Conservation (phyloP, 2,329 filamentous ascomycete genomes). For the Cercospora beticola region DNA sequence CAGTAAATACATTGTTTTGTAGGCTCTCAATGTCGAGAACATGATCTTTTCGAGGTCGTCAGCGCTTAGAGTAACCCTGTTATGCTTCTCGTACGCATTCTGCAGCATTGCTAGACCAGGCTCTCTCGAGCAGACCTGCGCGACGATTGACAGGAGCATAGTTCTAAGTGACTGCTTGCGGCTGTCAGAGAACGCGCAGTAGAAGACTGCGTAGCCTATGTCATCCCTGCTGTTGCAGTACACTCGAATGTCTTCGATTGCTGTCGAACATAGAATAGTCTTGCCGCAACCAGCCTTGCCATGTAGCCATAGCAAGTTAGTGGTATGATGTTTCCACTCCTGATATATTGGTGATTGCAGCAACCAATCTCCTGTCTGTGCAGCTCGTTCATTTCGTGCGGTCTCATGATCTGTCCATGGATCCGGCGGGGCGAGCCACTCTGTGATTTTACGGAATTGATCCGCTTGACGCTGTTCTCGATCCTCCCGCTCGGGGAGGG, state of each 20-base stretch:
- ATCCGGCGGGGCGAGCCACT: neutral
- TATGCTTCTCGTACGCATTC: no score
- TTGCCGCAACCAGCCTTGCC: neutral
- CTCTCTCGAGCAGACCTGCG: neutral
- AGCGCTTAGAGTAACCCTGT: no score
- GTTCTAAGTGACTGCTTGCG: neutral
- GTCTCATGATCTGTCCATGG: neutral
- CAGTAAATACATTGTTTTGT: neutral
- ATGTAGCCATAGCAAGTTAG: neutral
- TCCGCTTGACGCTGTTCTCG: neutral
- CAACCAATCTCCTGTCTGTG: neutral
- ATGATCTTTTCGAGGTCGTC: neutral
- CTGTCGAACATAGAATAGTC: neutral
- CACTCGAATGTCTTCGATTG: neutral
- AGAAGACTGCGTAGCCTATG: neutral
- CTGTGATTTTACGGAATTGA: neutral
- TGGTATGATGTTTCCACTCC: fast-evolving
- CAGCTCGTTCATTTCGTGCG: neutral
- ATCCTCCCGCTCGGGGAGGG: neutral
- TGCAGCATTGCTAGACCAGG: neutral
- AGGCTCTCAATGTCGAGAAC: neutral
- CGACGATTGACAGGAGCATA: neutral
- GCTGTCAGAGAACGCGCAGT: neutral
- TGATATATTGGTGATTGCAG: neutral
- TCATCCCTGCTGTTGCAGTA: neutral